phyloP scores from a whole-genome alignment of 345 rosid species.

The Eucalyptus dawsonii region DNA sequence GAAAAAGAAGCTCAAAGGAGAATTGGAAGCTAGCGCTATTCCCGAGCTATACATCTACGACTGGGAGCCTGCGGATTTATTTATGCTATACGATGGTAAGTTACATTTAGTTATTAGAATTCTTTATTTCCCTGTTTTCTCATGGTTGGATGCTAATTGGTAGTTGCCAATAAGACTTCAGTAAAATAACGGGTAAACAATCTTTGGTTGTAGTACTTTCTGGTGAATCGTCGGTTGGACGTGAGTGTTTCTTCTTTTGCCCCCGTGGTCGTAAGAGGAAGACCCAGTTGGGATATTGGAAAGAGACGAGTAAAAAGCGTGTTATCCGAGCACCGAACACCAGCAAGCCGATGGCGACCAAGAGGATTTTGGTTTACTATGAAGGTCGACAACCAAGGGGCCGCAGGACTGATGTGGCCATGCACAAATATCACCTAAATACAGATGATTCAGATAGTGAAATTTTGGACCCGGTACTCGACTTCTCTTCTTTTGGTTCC shows the following conservation, averaged over 20 bases:
- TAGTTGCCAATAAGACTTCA: not conserved
- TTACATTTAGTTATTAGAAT: not conserved
- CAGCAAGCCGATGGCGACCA: not conserved
- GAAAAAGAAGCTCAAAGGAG: not conserved
- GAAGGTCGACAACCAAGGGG: not conserved
- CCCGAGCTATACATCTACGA: not conserved
- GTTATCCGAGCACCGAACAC: accelerated
- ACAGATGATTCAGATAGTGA: not conserved
- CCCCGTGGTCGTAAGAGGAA: not conserved
- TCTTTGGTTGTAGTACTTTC: not conserved
- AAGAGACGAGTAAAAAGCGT: not conserved
- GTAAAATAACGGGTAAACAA: not conserved
- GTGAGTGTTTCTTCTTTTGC: not conserved
- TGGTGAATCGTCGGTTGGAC: not conserved
- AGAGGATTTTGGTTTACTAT: not conserved
- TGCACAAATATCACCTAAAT: not conserved
- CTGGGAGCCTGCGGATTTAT: not conserved
- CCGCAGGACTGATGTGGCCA: not conserved
- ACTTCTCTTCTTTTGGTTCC: not conserved
- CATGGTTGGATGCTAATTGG: not conserved
- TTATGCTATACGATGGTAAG: not conserved
- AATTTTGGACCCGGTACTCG: not conserved
- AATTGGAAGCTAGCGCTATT: not conserved
- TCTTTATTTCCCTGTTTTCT: not conserved
- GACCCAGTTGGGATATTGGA: not conserved